Evolutionary conservation across 371 early-diverging fungal genomes (phyloP), one percentile per base, ranked within the genome.

Genomic region (Mortierella sp.): DNA sequence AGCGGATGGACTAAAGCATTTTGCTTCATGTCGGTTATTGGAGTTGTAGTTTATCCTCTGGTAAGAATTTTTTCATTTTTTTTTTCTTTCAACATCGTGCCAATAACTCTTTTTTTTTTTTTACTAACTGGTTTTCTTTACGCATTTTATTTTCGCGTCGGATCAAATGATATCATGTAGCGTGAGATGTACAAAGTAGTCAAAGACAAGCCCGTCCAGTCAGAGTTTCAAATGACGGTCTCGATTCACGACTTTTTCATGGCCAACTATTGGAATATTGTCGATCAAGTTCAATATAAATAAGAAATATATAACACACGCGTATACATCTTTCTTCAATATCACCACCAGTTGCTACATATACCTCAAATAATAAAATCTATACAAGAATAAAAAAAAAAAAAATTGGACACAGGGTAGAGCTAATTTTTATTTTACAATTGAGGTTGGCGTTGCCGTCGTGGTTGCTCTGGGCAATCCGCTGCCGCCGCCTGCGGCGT

Each of bases 211-310:
- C 40, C 55, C 0, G 35, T 80, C 20, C 55, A 68, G 61, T 74
- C 80, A 39, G 75, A 74, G 54, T 80, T 80, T 49, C 47, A 75
- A 26, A 75, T 80, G 75, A 72, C 64, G 28, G 64, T 80, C 22
- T 55, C 68, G 10, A 62, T 75, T 1, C 35, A 24, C 49, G 75
- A 80, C 3, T 80, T 80, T 59, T 71, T 66, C 43, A 37, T 43
- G 22, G 30, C 40, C 16, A 70, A 68, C 30, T 79, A 68, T 59
- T 79, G 79, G 79, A 67, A 66, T 45, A 79, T 79, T 43, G 37
- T 74, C 35, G 68, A 79, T 14, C 71, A 73, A 63, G 79, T 79
- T 12, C 74, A 79, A 30, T 74, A 67, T 63, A 79, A 74, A 14
- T 66, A 65, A n/a, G 24, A 57, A 3, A 57, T 57, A 5, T 28